Evolutionary conservation across 371 early-diverging fungal species (phyloP).

Genomic region (Mucor piriformis): DNA sequence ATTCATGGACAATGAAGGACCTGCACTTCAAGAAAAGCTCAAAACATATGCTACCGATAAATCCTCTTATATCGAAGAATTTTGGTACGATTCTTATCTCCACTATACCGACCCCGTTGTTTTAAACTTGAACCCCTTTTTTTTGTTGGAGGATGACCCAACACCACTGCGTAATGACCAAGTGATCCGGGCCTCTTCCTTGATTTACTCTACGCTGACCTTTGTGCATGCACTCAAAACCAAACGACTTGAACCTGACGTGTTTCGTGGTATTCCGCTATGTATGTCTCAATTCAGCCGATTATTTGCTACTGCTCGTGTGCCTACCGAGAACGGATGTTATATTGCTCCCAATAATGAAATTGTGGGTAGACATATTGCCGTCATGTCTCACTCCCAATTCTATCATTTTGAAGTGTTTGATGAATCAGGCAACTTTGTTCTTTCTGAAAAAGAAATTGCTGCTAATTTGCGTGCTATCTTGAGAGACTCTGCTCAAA

Average conservation of each 20-base stretch:
- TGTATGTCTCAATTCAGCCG: constrained; percentile 71
- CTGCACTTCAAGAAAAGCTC: constrained; percentile 77
- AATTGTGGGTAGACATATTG: constrained; percentile 53
- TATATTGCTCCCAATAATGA: constrained; percentile 50
- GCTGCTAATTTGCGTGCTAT: constrained; percentile 52
- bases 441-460: constrained; percentile 53
- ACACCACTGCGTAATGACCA: constrained; percentile 56
- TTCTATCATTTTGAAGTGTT: constrained; percentile 72
- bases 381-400: constrained; percentile 66
- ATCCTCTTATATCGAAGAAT: constrained; percentile 60
- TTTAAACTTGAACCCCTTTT: constrained; percentile 57
- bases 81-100: constrained; percentile 58
- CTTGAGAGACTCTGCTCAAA: constrained; percentile 36
- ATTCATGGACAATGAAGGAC: constrained; percentile 76
- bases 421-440: constrained; percentile 49
- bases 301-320: constrained; percentile 64
- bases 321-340: constrained; percentile 60
- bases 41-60: constrained; percentile 62
- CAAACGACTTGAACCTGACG: constrained; percentile 65
- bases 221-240: constrained; percentile 51
- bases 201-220: constrained; percentile 57
- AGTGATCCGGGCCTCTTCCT: constrained; percentile 52
- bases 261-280: constrained; percentile 64
- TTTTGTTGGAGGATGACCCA: constrained; percentile 57
- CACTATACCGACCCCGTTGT: constrained; percentile 52